Evolutionary conservation across 805 yeast genomes (phyloP).

Genomic region (Candida sithepensis): DNA sequence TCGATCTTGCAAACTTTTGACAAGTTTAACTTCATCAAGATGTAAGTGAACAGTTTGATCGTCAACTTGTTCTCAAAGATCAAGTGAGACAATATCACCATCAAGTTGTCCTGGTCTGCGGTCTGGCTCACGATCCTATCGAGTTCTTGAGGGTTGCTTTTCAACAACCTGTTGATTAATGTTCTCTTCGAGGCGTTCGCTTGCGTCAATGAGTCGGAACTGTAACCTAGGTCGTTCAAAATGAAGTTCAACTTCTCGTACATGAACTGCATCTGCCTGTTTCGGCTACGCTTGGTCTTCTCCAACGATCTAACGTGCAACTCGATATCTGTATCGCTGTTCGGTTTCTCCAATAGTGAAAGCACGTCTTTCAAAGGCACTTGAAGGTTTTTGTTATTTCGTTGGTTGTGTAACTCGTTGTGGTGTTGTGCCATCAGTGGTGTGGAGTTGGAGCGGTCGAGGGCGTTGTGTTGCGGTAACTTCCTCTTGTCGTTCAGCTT

Average conservation of each 20-base stretch:
- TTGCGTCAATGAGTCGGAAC: not conserved
- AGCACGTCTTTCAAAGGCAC: slow-evolving; percentile 2
- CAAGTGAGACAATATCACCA: slow-evolving; percentile 20
- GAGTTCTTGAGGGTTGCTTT: not conserved
- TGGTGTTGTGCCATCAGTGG: not conserved
- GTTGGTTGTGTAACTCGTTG: not conserved
- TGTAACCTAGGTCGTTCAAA: slow-evolving; percentile 14
- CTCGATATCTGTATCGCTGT: slow-evolving; percentile 10
- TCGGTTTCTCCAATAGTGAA: slow-evolving; percentile 9
- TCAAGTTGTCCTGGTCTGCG: slow-evolving; percentile 10
- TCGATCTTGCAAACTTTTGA: slow-evolving; percentile 12
- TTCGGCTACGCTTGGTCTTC: slow-evolving; percentile 4
- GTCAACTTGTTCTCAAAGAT: slow-evolving; percentile 14
- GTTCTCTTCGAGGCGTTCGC: not conserved
- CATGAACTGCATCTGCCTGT: slow-evolving; percentile 10
- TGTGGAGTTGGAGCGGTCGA: too few relatives aligned
- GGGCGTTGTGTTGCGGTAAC: too few relatives aligned
- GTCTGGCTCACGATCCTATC: not conserved
- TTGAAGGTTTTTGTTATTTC: too few relatives aligned
- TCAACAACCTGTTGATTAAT: slow-evolving; percentile 2
- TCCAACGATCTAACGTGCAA: slow-evolving; percentile 11
- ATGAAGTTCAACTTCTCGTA: slow-evolving; percentile 13
- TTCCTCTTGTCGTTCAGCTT: not conserved
- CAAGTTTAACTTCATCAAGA: slow-evolving; percentile 19
- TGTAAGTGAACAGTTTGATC: slow-evolving; percentile 10